Conservation (phyloP, 2,329 filamentous ascomycete genomes). For the Fusarium multiceps region DNA sequence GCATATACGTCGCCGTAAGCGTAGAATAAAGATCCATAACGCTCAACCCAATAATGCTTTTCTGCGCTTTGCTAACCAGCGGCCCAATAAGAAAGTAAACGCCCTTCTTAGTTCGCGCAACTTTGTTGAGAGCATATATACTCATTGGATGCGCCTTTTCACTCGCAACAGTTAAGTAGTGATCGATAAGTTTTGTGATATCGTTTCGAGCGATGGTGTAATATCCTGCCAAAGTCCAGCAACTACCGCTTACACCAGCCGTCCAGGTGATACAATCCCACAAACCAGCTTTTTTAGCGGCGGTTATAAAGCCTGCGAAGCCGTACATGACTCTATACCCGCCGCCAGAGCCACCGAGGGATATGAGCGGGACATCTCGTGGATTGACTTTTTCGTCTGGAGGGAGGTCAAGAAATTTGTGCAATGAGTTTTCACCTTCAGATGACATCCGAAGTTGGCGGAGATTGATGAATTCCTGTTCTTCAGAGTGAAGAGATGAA, state of each 20-base stretch:
- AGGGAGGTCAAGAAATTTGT: slow-evolving; percentile 19
- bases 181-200: slow-evolving; percentile 12
- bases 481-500: slow-evolving; percentile 18
- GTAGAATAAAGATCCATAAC: slow-evolving; percentile 44
- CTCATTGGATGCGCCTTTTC: slow-evolving; percentile 40
- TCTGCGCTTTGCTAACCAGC: slow-evolving; percentile 39
- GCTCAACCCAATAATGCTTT: slow-evolving; percentile 37
- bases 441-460: slow-evolving; percentile 32
- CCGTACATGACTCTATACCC: slow-evolving; percentile 44
- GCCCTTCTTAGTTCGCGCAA: slow-evolving; percentile 29
- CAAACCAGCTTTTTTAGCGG: slow-evolving; percentile 14
- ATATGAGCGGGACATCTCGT: slow-evolving; percentile 37
- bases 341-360: slow-evolving; percentile 38
- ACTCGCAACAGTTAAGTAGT: slow-evolving; percentile 35
- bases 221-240: slow-evolving; percentile 41
- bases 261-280: slow-evolving; percentile 44
- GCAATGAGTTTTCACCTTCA: not conserved
- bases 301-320: slow-evolving; percentile 33
- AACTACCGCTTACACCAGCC: slow-evolving; percentile 41
- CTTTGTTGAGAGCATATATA: slow-evolving; percentile 26
- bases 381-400: slow-evolving; percentile 23
- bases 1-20: slow-evolving; percentile 32
- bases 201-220: slow-evolving; percentile 41
- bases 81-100: slow-evolving; percentile 40
- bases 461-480: slow-evolving; percentile 25